Percentiles rank a stretch among this genome's conserved stretches.
Evolutionary conservation across 306 rosid genomes (phyloP).

Genomic region (Astragalus glycyphyllos): DNA sequence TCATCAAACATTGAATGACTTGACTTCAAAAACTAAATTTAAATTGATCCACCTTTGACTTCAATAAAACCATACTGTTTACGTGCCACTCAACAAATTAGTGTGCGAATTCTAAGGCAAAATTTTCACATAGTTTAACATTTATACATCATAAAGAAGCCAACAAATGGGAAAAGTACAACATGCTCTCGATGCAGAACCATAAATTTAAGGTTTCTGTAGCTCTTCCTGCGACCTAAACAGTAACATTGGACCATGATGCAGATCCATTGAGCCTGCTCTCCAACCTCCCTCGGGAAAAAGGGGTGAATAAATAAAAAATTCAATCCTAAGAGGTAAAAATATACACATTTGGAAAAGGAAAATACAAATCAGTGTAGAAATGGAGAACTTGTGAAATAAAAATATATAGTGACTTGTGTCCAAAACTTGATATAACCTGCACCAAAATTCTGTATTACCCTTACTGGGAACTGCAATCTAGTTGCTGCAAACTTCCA

Average conservation of each 20-base stretch:
- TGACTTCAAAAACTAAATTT: not conserved
- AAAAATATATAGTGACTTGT: constrained; percentile 30
- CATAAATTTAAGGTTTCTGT: constrained; percentile 44
- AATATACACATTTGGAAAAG: constrained; percentile 70
- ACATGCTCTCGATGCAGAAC: constrained; percentile 57
- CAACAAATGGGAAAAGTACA: constrained; percentile 54
- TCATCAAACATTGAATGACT: not conserved
- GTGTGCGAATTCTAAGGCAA: constrained; percentile 46
- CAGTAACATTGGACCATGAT: constrained; percentile 37
- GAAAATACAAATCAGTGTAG: constrained; percentile 51
- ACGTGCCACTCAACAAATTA: not conserved
- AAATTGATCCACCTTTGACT: not conserved
- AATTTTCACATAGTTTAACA: constrained; percentile 55
- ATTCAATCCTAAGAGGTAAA: constrained; percentile 53
- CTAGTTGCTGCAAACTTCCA: constrained; percentile 23
- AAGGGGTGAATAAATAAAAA: constrained; percentile 48
- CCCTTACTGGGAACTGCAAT: constrained; percentile 43
- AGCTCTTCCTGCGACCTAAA: constrained; percentile 52
- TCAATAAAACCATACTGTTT: not conserved
- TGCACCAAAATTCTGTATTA: constrained; percentile 28
- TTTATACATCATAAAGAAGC: constrained; percentile 59
- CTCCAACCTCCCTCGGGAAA: constrained; percentile 49
- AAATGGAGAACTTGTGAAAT: constrained; percentile 42
- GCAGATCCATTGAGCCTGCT: constrained; percentile 49
- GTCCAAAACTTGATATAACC: constrained; percentile 40